Evolutionary conservation across 2,329 filamentous ascomycete species (phyloP), one percentile per base, ranked within the genome.

Genomic region (Colletotrichum sp.): DNA sequence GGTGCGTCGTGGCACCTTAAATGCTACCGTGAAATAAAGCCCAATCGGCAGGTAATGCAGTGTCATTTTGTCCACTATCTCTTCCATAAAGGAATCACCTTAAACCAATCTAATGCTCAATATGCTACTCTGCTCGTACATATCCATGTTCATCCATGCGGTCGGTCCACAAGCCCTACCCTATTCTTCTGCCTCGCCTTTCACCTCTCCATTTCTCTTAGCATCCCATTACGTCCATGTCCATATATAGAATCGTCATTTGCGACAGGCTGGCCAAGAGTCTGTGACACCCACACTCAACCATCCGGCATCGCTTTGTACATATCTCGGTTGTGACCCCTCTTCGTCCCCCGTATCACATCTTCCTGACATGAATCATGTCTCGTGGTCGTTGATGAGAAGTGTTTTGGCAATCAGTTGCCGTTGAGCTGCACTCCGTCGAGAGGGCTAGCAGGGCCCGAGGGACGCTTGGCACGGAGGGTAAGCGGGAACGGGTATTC

Each of bases 401-500:
- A 5, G 32, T 28, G 16, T 24, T 64, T 18, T 18, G 21, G 32
- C 26, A 30, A 49, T 74, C 60, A 78, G 69, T 77, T 77, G 34
- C 78, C 78, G 39, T 79, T 79, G 55, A 87, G 80, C 63, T 85
- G 83, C 12, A 86, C 80, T 13, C 82, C 82, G 44, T 88, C 86
- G 10, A 88, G 82, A n/a, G 87, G 86, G 36, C 85, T 87, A 49
- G 80, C 83, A 15, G 81, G 80, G 55, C 81, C 85, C 6, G 84
- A 81, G 7, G 86, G 83, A 18, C 87, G 88, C 86, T 91, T 91
- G 21, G 87, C 86, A 78, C 90, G 88, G 75, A 92, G 85, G 8
- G 90, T 92, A 77, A 92, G 83, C 30, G 90, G 90, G 84, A 92
- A 92, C 1, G 90, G 88, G 79, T 92, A 92, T 81, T 92, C 91